These are phyloP conservation scores for Condylostoma magnum DNA, from an alignment of 169 alveolate genomes.

Conservation along the genomic window DNA sequence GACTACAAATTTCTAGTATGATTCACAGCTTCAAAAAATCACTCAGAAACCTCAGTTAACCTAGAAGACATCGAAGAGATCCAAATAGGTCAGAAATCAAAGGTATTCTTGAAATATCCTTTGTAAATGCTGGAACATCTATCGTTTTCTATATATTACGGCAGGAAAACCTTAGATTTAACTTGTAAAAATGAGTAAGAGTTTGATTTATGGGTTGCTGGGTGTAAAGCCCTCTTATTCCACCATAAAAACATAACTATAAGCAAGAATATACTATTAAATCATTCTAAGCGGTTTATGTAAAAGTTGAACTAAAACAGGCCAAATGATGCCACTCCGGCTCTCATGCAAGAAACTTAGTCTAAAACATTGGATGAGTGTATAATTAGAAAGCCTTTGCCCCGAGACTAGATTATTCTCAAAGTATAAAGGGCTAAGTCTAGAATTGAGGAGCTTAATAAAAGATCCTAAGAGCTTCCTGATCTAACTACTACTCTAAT, in stretches of 20 bases:
- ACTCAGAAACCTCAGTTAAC: slow-evolving; percentile 22
- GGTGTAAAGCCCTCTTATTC: slow-evolving; percentile 37
- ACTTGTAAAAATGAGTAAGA: slow-evolving; percentile 50
- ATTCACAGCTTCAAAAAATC: slow-evolving; percentile 29
- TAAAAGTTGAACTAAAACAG: slow-evolving; percentile 24
- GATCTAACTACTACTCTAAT: background rate
- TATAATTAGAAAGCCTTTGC: slow-evolving; percentile 21
- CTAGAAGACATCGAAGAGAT: slow-evolving; percentile 28
- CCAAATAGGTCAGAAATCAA: slow-evolving; percentile 33
- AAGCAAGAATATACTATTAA: slow-evolving; percentile 33
- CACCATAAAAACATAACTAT: slow-evolving; percentile 13
- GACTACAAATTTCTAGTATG: slow-evolving; percentile 36
- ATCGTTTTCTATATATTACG: slow-evolving; percentile 36
- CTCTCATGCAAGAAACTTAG: slow-evolving; percentile 22
- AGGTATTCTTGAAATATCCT: slow-evolving; percentile 28
- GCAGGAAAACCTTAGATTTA: slow-evolving; percentile 36
- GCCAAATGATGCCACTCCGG: slow-evolving; percentile 19
- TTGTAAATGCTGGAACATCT: slow-evolving; percentile 29
- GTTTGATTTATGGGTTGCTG: slow-evolving; percentile 52
- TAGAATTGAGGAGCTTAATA: background rate
- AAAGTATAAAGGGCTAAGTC: background rate
- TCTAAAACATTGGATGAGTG: slow-evolving; percentile 38
- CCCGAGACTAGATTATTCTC: background rate
- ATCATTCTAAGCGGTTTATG: slow-evolving; percentile 42
- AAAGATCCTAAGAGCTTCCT: background rate